phyloP scores from a whole-genome alignment of 768 basidiomycete species.

The Boletus sp. region DNA sequence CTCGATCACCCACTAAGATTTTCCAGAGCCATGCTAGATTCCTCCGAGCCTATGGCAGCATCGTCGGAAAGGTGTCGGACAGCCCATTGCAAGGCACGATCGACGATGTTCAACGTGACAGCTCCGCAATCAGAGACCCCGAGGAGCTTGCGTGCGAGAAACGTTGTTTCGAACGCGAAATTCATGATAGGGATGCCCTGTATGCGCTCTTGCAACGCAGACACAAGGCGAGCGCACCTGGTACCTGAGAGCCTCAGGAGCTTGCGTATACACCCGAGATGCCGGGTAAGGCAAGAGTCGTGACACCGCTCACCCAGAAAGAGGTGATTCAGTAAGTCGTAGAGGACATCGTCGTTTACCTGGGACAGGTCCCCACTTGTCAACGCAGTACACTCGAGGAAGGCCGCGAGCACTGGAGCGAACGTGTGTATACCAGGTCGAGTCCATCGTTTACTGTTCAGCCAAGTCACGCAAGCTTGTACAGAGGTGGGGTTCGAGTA shows the following conservation, averaged over 20 bases:
- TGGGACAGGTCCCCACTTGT: slow-evolving; percentile 17
- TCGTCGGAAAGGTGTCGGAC: slow-evolving; percentile 44
- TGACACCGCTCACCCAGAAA: slow-evolving; percentile 2
- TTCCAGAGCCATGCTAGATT: slow-evolving; percentile 23
- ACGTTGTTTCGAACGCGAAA: slow-evolving; percentile 30
- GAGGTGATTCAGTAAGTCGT: slow-evolving; percentile 27
- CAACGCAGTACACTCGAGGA: slow-evolving; percentile 40
- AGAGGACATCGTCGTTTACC: slow-evolving; percentile 29
- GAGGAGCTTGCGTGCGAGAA: slow-evolving; percentile 31
- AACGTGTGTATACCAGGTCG: slow-evolving; percentile 26
- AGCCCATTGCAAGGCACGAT: slow-evolving; percentile 52
- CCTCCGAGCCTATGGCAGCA: slow-evolving; percentile 20
- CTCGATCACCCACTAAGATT: slow-evolving; percentile 36
- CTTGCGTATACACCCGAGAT: slow-evolving; percentile 28
- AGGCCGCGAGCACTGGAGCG: slow-evolving; percentile 41
- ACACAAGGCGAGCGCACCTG: slow-evolving; percentile 16
- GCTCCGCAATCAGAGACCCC: slow-evolving; percentile 19
- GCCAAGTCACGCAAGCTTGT: slow-evolving; percentile 38
- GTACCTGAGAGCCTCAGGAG: slow-evolving; percentile 27
- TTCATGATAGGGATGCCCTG: slow-evolving; percentile 22
- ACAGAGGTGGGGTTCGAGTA: slow-evolving; percentile 36
- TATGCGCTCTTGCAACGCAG: slow-evolving; percentile 27
- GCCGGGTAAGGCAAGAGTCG: neutral
- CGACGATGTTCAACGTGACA: slow-evolving; percentile 35
- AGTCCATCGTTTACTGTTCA: slow-evolving; percentile 24